Base-by-base conservation (phyloP, 768 basidiomycete genomes). In the Kwoniella heveanensis region DNA sequence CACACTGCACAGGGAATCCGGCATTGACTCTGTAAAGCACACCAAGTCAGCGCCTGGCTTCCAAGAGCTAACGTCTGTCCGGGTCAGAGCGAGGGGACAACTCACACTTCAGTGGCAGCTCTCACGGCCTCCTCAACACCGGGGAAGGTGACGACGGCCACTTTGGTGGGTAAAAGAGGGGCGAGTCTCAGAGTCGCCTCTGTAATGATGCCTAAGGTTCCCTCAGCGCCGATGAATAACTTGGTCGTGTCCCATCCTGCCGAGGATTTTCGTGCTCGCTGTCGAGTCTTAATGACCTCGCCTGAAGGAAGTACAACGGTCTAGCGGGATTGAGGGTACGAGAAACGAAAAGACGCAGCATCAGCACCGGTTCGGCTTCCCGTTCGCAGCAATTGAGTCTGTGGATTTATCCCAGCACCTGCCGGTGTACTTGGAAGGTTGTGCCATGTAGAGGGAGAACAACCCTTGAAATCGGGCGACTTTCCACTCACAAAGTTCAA, bases 261-360 rank as follows among this genome's bases (percentile, higher is more conserved):
- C 0, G 91, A 85, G 2, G 90, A 92, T 76, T 96, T 94, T 52
- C 79, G 29, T 4, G 78, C 70, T 71, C 81, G 27, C 48, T 73
- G 73, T 7, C 92, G 86, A 1, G 93, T 96, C 74, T 93, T 93
- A 76, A 96, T 93, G 13, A 95, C 88, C 74, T 92, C 86, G 1
- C 93, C 93, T 5, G 86, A 87, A 1, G 92, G 90, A 2, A 95
- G 85, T 0, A 96, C 92, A 1, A 93, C 89, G 0, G 91, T 95
- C 88, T 92, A 64, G 26, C 22, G 24, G 17, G 6, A 21, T 6
- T 32, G 32, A 32, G 32, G 32, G 13, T 32, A 32, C 32, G 7
- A 5, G 32, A 13, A n/a, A n/a, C n/a, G n/a, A n/a, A n/a, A n/a
- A n/a, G n/a, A n/a, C n/a, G n/a, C n/a, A n/a, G n/a, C n/a, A n/a